phyloP scores from a whole-genome alignment of 2,329 filamentous ascomycete genomes.

The Fusarium dimerum region DNA sequence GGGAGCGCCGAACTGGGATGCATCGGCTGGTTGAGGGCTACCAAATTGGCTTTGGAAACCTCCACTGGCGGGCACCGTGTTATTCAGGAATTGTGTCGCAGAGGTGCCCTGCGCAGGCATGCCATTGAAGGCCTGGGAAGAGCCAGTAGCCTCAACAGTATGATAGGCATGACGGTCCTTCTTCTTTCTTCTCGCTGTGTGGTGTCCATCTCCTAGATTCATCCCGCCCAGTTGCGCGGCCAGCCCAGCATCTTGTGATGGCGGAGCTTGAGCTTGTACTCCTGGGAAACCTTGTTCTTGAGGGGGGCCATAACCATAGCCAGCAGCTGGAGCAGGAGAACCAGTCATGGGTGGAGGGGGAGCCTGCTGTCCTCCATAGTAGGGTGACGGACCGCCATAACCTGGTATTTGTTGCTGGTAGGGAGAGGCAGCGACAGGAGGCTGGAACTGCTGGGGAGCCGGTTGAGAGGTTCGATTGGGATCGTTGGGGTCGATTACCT shows the following conservation, averaged over 20 bases:
- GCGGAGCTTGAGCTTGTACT: slow-evolving; percentile 31
- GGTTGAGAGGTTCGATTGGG: slow-evolving; percentile 52
- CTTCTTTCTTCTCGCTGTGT: slow-evolving; percentile 72
- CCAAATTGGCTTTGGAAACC: slow-evolving; percentile 47
- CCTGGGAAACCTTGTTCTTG: slow-evolving; percentile 26
- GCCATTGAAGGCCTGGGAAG: slow-evolving; percentile 69
- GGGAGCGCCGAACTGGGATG: slow-evolving; percentile 63
- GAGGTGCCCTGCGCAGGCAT: slow-evolving; percentile 60
- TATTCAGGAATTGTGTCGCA: slow-evolving; percentile 42
- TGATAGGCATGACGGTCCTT: slow-evolving; percentile 95
- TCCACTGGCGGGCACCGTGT: slow-evolving; percentile 28
- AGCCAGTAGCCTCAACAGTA: slow-evolving; percentile 71
- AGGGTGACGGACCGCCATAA: slow-evolving; percentile 44
- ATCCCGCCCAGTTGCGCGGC: slow-evolving; percentile 78
- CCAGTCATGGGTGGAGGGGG: slow-evolving; percentile 23
- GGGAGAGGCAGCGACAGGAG: slow-evolving; percentile 53
- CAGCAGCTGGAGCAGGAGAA: slow-evolving; percentile 27
- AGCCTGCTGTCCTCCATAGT: slow-evolving; percentile 39
- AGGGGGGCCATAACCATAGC: slow-evolving; percentile 32
- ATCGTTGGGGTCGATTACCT: slow-evolving; percentile 56
- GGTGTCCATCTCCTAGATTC: slow-evolving; percentile 58
- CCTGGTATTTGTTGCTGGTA: slow-evolving; percentile 48
- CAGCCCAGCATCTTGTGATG: slow-evolving; percentile 51
- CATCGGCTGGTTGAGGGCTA: slow-evolving; percentile 39
- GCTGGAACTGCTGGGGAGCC: slow-evolving; percentile 56